Evolutionary conservation across 192 early-diverging fungal genomes (phyloP).

Genomic region (Backusella luteola): DNA sequence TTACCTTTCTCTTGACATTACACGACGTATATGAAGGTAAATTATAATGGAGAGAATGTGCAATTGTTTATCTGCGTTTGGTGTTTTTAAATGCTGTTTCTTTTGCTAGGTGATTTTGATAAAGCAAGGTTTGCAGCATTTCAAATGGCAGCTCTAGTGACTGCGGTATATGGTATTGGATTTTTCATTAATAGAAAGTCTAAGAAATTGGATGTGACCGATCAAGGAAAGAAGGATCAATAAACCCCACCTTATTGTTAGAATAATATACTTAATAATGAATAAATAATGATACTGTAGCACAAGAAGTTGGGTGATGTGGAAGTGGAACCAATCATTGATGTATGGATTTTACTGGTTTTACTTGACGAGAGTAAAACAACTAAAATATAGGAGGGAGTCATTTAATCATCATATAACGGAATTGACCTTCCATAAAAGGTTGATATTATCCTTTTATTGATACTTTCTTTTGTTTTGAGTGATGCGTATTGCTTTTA

Average conservation of each 20-base stretch:
- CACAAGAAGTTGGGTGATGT: background rate
- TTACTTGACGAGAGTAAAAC: too few relatives aligned
- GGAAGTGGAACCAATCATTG: background rate
- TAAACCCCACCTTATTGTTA: background rate
- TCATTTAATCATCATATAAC: too few relatives aligned
- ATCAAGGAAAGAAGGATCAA: background rate
- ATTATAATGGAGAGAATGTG: background rate
- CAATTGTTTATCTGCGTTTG: background rate
- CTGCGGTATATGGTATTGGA: background rate
- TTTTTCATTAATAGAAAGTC: background rate
- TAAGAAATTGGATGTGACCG: background rate
- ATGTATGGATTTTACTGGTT: too few relatives aligned
- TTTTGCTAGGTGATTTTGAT: background rate
- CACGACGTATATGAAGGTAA: conserved; percentile 45
- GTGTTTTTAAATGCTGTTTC: background rate
- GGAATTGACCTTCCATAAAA: too few relatives aligned
- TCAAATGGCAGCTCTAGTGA: background rate
- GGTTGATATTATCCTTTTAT: too few relatives aligned
- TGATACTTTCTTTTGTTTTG: too few relatives aligned
- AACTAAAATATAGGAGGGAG: too few relatives aligned
- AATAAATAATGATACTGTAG: background rate
- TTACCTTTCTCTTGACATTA: conserved; percentile 41
- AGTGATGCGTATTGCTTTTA: too few relatives aligned
- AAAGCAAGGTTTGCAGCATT: background rate
- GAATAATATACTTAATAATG: background rate